Evolutionary conservation across 2,329 filamentous ascomycete species (phyloP).

Genomic region (Raffaelea albimanens): DNA sequence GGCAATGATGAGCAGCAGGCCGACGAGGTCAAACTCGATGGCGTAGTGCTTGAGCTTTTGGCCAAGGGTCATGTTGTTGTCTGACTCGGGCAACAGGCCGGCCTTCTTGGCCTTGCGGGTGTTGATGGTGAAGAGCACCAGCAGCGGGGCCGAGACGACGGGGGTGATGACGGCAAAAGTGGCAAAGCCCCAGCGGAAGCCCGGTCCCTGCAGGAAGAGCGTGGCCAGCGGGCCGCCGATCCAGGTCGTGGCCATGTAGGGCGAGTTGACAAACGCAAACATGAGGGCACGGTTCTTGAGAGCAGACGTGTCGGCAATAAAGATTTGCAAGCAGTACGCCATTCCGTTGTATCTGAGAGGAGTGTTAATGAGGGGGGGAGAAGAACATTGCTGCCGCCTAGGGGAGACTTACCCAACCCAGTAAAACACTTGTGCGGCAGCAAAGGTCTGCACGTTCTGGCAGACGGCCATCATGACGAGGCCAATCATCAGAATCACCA

Average conservation of each 20-base stretch:
- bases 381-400: too few relatives aligned
- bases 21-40: conserved; percentile 53
- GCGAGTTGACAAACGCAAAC: too few relatives aligned
- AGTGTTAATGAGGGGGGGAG: too few relatives aligned
- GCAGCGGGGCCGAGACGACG: conserved; percentile 46
- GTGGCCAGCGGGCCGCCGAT: too few relatives aligned
- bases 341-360: too few relatives aligned
- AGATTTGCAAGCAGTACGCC: too few relatives aligned
- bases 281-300: too few relatives aligned
- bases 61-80: conserved; percentile 32
- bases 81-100: conserved; percentile 34
- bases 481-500: conserved; percentile 38
- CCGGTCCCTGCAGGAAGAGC: too few relatives aligned
- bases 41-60: conserved; percentile 43
- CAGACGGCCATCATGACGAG: conserved; percentile 59
- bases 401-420: conserved; percentile 47
- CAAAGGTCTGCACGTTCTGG: conserved; percentile 49
- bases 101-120: conserved; percentile 47
- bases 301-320: too few relatives aligned
- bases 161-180: conserved; percentile 55
- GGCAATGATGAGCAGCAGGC: conserved; percentile 47
- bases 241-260: too few relatives aligned
- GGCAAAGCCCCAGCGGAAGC: conserved; percentile 49
- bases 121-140: conserved; percentile 45
- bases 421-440: conserved; percentile 58